Conservation (phyloP, 257 asterid genomes). For the Nicotiana obtusifolia region DNA sequence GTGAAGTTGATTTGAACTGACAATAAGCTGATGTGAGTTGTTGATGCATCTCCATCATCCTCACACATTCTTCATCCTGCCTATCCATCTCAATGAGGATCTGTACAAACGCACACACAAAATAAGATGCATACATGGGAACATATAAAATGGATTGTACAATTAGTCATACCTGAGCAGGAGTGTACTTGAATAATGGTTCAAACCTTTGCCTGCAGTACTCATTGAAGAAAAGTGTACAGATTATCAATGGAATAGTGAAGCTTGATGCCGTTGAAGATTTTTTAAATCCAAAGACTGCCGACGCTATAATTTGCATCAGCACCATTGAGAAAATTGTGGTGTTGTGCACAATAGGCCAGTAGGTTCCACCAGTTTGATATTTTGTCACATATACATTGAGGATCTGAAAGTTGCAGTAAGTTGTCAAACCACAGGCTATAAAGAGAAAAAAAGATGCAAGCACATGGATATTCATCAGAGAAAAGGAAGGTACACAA, state of each 20-base stretch:
- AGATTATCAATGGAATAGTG: constrained; percentile 24
- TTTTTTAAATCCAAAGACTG: constrained; percentile 31
- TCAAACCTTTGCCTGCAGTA: constrained; percentile 39
- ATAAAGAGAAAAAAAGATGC: background rate
- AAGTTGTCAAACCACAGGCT: background rate
- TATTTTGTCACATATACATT: constrained; percentile 34
- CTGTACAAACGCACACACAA: constrained; percentile 47
- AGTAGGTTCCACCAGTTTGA: constrained; percentile 36
- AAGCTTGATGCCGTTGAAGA: constrained; percentile 30
- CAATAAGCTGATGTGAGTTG: constrained; percentile 47
- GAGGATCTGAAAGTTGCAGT: constrained; percentile 25
- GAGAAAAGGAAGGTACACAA: background rate
- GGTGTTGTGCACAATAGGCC: constrained; percentile 38
- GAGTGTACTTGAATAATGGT: constrained; percentile 20
- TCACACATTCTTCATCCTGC: constrained; percentile 54
- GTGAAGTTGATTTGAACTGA: constrained; percentile 34
- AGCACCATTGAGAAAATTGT: constrained; percentile 35
- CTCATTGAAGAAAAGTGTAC: constrained; percentile 32
- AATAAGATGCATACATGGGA: background rate
- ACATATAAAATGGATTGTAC: background rate
- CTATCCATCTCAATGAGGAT: constrained; percentile 82
- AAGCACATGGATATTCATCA: background rate
- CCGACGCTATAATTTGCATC: constrained; percentile 34
- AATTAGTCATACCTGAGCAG: constrained; percentile 31
- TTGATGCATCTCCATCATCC: constrained; percentile 49